These are phyloP conservation scores for Spizellomyces sp. DNA, from an alignment of 192 early-diverging fungal species.

Conservation along the genomic window DNA sequence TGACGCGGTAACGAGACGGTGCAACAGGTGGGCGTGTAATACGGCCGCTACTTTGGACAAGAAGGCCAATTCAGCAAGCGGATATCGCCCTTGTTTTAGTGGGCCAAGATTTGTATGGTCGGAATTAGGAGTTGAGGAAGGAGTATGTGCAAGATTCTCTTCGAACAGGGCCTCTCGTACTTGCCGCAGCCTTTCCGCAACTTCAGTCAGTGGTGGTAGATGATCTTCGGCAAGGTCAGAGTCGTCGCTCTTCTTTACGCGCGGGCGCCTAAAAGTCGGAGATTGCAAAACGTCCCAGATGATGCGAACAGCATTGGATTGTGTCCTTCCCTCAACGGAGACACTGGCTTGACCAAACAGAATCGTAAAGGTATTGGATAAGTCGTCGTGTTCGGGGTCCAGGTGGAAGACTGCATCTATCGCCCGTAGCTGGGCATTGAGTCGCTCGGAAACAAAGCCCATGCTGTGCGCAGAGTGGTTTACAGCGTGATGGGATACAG, in stretches of 20 bases:
- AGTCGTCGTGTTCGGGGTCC: slow-evolving; percentile 18
- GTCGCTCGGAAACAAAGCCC: slow-evolving; percentile 34
- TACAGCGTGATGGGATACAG: too few species aligned
- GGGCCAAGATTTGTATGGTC: not conserved
- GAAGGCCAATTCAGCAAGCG: slow-evolving; percentile 24
- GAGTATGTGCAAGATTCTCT: not conserved
- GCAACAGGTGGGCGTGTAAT: slow-evolving; percentile 29
- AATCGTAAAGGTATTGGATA: not conserved
- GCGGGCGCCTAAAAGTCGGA: not conserved
- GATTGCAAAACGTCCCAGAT: slow-evolving; percentile 25
- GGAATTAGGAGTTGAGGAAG: not conserved
- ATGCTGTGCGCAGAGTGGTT: not conserved
- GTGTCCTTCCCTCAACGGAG: not conserved
- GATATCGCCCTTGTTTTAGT: not conserved
- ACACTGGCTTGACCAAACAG: not conserved
- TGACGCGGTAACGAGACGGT: slow-evolving; percentile 24
- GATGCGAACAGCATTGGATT: not conserved
- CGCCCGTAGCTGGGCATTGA: slow-evolving; percentile 11
- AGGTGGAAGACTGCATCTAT: slow-evolving; percentile 22
- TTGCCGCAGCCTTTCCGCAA: slow-evolving; percentile 5
- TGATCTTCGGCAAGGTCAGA: slow-evolving; percentile 15
- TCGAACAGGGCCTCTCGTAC: slow-evolving; percentile 5
- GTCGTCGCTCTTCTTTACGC: not conserved
- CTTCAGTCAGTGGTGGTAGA: slow-evolving; percentile 14
- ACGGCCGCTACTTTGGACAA: slow-evolving; percentile 26